Conservation (phyloP, 371 early-diverging fungal species). For the Apophysomyces ossiformis region DNA sequence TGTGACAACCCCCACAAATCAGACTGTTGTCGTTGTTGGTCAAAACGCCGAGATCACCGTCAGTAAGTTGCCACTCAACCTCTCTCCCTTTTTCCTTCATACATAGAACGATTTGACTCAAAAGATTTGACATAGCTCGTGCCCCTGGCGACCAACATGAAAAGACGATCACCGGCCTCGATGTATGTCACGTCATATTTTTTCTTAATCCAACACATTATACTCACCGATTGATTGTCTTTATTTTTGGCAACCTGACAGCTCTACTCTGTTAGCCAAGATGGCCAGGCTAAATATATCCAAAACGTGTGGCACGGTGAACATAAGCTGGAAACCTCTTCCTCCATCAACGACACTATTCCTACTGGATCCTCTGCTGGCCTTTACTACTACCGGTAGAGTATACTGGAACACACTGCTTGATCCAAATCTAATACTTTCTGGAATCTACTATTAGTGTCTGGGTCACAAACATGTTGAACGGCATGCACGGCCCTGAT, state of each 20-base stretch:
- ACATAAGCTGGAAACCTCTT: conserved; percentile 35
- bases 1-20: conserved; percentile 21
- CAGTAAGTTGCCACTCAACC: conserved; percentile 23
- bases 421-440: not conserved
- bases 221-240: conserved; percentile 6
- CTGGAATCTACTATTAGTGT: conserved; percentile 28
- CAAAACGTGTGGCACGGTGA: conserved; percentile 50
- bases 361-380: conserved; percentile 38
- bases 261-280: conserved; percentile 41
- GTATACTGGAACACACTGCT: too few relatives aligned
- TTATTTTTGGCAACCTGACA: conserved; percentile 20
- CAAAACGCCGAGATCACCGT: conserved; percentile 35
- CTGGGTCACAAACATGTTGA: conserved; percentile 50
- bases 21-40: conserved; percentile 42
- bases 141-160: conserved; percentile 26
- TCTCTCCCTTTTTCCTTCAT: not conserved
- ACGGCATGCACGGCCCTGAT: conserved; percentile 50
- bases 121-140: conserved; percentile 25
- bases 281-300: conserved; percentile 46
- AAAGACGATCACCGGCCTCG: conserved; percentile 50
- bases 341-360: conserved; percentile 38
- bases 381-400: conserved; percentile 57
- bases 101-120: conserved; percentile 6
- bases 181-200: conserved; percentile 35
- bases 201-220: not conserved